Base-by-base conservation (phyloP, 768 basidiomycete genomes). In the Amanita subjunquillea region DNA sequence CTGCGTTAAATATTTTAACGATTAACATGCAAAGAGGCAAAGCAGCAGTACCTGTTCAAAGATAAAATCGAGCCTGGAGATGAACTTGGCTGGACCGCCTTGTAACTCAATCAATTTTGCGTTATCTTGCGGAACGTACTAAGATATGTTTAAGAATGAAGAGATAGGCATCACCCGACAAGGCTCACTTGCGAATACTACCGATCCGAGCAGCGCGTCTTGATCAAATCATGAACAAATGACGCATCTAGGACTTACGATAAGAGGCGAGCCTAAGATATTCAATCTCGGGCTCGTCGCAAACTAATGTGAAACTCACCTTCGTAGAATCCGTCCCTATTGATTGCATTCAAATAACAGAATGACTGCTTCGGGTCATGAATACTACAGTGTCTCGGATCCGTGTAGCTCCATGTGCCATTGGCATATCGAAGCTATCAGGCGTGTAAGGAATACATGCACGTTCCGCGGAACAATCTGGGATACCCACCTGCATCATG, bases 121-220 rank as follows among this genome's bases (percentile, higher is more conserved):
- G 3, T 72, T 83, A 60, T 85, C 82, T 57, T 85, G 82, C 0
- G 81, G 82, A 2, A 75, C 79, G 55, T 76, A 84, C 77, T 84
- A 62, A 46, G 1, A 2, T 30, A 53, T 20, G 32, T 8, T 34
- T 34, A 34, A 40, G 29, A 38, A 20, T n/a, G 15, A 32, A 32
- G 13, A 25, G 37, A 6, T 23, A 32, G 30, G 4, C 27, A 36
- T 38, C 34, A 25, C 36, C 22, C 34, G n/a, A 23, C 41, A 7
- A 40, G 8, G 57, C 68, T 46, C 62, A 78, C 79, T 64, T 81
- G 78, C 17, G 79, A 81, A 59, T 82, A 81, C 78, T 78, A 58
- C 51, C 51, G 23, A 41, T 17, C 4, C 25, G 27, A 48, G 41
- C 12, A 23, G 15, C 2, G 12, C 10, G 12, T 34, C 34, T 12